phyloP scores from a whole-genome alignment of 768 basidiomycete genomes.

The Auriscalpium microsporum region DNA sequence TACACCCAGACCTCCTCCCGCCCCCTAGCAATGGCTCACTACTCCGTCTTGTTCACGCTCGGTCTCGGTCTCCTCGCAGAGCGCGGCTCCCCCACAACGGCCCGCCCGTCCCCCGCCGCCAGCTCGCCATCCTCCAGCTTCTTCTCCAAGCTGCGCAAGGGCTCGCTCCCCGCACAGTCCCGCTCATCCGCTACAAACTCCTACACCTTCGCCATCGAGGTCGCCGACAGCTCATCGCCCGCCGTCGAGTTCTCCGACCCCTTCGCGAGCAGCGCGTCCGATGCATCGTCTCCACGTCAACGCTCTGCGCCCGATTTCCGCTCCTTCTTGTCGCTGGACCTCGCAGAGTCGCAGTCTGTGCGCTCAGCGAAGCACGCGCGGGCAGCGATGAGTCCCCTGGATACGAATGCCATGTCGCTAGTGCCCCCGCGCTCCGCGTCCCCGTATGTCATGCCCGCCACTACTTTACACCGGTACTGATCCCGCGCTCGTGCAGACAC shows the following conservation, averaged over 20 bases:
- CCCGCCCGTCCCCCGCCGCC: not conserved
- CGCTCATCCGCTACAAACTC: not conserved
- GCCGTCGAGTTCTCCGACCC: slow-evolving; percentile 10
- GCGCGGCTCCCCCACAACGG: slow-evolving; percentile 1
- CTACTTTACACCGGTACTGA: no score
- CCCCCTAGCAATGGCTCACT: slow-evolving; percentile 6
- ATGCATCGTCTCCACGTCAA: not conserved
- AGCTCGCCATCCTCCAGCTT: slow-evolving; percentile 1
- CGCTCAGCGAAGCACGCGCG: slow-evolving; percentile 17
- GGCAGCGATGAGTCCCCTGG: slow-evolving; percentile 29
- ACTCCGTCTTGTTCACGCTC: slow-evolving; percentile 13
- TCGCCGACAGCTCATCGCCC: not conserved
- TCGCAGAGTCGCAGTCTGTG: slow-evolving; percentile 44
- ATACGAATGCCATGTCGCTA: slow-evolving; percentile 14
- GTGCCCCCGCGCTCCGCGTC: not conserved
- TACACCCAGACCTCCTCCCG: no score
- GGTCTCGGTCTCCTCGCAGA: slow-evolving; percentile 14
- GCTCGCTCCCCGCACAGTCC: slow-evolving; percentile 7
- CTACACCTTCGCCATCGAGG: not conserved
- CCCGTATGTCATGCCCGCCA: not conserved
- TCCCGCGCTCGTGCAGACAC: slow-evolving; percentile 4
- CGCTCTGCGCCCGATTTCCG: slow-evolving; percentile 19
- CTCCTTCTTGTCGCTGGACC: slow-evolving; percentile 64
- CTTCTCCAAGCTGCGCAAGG: slow-evolving; percentile 13
- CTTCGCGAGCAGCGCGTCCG: slow-evolving; percentile 1